Conservation (phyloP, 805 yeast genomes). For the Candida caryicola region DNA sequence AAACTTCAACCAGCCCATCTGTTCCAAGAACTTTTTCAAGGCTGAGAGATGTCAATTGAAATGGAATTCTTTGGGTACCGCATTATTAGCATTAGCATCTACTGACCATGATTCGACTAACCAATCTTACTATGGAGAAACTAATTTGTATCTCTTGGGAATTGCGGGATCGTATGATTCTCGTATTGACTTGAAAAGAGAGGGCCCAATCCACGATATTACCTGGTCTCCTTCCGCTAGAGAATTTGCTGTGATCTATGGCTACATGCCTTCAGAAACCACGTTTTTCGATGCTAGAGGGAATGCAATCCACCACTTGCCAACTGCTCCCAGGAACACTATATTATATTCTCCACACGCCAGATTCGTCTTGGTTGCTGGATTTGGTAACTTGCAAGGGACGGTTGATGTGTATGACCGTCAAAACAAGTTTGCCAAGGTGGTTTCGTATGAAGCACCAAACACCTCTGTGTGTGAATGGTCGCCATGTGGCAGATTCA, state of each 20-base stretch:
- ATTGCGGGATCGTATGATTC: constrained; percentile 91
- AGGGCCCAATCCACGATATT: constrained; percentile 96
- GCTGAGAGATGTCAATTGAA: constrained; percentile 90
- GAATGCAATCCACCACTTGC: constrained; percentile 75
- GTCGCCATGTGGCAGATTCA: constrained; percentile 95
- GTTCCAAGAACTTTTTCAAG: constrained; percentile 87
- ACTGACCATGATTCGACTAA: constrained; percentile 95
- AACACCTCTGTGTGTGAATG: constrained; percentile 96
- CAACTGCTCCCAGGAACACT: constrained; percentile 86
- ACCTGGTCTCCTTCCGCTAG: constrained; percentile 96
- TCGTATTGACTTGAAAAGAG: constrained; percentile 80
- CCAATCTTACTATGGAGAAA: constrained; percentile 95
- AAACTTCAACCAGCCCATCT: constrained; percentile 70
- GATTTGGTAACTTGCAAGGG: constrained; percentile 97
- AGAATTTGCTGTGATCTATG: constrained; percentile 96
- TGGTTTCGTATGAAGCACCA: constrained; percentile 82
- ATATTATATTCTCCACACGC: constrained; percentile 93
- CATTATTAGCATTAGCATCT: constrained; percentile 86
- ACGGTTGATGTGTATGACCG: constrained; percentile 93
- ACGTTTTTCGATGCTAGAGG: constrained; percentile 95
- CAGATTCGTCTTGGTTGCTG: constrained; percentile 86
- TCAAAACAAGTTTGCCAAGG: constrained; percentile 74
- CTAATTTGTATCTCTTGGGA: constrained; percentile 84
- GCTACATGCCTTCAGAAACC: constrained; percentile 96
- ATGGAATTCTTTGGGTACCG: constrained; percentile 95